Evolutionary conservation across 2,329 filamentous ascomycete species (phyloP).

Genomic region (Ascochyta rabiei): DNA sequence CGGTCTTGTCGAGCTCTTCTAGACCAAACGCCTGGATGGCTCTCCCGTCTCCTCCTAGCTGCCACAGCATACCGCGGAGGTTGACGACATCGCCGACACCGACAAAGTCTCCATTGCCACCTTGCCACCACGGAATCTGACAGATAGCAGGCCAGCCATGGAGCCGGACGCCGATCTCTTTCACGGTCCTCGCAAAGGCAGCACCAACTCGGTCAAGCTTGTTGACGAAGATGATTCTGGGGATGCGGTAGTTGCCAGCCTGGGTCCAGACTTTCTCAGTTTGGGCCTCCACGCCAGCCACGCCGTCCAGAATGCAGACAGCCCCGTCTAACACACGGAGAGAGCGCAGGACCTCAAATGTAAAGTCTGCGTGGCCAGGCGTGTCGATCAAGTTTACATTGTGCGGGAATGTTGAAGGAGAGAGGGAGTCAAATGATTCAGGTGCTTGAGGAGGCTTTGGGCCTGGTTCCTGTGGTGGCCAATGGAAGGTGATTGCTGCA

Average conservation of each 20-base stretch:
- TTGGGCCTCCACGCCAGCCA: conserved; percentile 94
- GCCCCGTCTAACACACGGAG: conserved; percentile 86
- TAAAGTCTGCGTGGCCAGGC: conserved; percentile 95
- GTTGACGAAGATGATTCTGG: conserved; percentile 81
- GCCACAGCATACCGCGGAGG: conserved; percentile 76
- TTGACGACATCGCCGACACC: conserved; percentile 86
- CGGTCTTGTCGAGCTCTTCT: conserved; percentile 57
- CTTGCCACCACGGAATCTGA: conserved; percentile 92
- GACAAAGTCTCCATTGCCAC: conserved; percentile 72
- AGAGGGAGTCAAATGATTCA: conserved; percentile 34
- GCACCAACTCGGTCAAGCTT: conserved; percentile 85
- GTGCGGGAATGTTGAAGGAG: conserved; percentile 63
- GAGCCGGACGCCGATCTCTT: conserved; percentile 80
- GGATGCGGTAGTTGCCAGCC: conserved; percentile 83
- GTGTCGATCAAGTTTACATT: conserved; percentile 74
- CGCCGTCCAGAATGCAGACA: conserved; percentile 90
- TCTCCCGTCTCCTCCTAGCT: conserved; percentile 69
- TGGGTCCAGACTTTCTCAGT: conserved; percentile 97
- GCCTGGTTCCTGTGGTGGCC: conserved; percentile 69
- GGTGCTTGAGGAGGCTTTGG: conserved; percentile 32
- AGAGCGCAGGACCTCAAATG: conserved; percentile 93
- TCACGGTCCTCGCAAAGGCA: conserved; percentile 80
- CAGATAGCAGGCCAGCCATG: conserved; percentile 88
- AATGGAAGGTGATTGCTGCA: conserved; percentile 91
- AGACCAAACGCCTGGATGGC: conserved; percentile 62